phyloP scores from a whole-genome alignment of 2,329 filamentous ascomycete genomes.

The Graphilbum fragrans region DNA sequence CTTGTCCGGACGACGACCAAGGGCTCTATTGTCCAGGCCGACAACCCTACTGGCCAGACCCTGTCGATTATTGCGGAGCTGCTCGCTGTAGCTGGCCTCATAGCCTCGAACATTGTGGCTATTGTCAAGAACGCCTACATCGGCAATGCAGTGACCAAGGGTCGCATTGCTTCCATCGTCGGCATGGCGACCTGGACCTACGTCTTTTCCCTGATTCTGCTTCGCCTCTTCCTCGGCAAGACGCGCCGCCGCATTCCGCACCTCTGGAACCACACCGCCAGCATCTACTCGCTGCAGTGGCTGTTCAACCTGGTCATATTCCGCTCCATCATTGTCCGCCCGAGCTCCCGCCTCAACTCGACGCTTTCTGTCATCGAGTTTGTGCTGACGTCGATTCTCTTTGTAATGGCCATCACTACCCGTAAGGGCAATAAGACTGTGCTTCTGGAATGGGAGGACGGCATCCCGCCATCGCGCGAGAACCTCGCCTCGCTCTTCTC shows the following conservation, averaged over 20 bases:
- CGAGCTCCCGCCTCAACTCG: constrained; percentile 49
- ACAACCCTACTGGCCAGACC: constrained; percentile 63
- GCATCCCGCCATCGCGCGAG: constrained; percentile 76
- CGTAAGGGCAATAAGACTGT: constrained; percentile 89
- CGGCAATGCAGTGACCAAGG: constrained; percentile 27
- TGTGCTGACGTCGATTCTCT: constrained; percentile 58
- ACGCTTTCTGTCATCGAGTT: constrained; percentile 64
- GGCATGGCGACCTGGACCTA: constrained; percentile 72
- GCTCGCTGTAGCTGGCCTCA: constrained; percentile 57
- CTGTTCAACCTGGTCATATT: constrained; percentile 64
- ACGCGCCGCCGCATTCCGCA: constrained; percentile 55
- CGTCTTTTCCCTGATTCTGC: constrained; percentile 57
- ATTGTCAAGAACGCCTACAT: constrained; percentile 50
- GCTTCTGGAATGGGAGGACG: constrained; percentile 76
- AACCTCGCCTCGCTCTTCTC: constrained; percentile 83
- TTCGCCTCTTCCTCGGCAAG: constrained; percentile 57
- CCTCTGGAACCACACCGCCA: constrained; percentile 87
- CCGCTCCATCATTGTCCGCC: constrained; percentile 74
- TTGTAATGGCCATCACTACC: constrained; percentile 65
- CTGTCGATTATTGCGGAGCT: constrained; percentile 63
- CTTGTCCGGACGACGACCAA: constrained; percentile 49
- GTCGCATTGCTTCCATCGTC: constrained; percentile 45
- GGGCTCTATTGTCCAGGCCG: constrained; percentile 56
- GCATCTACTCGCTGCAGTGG: constrained; percentile 77
- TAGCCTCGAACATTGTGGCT: constrained; percentile 56